Evolutionary conservation across 768 basidiomycete species (phyloP), one percentile per base, ranked within the genome.

Genomic region (Lyophyllum shimeji): DNA sequence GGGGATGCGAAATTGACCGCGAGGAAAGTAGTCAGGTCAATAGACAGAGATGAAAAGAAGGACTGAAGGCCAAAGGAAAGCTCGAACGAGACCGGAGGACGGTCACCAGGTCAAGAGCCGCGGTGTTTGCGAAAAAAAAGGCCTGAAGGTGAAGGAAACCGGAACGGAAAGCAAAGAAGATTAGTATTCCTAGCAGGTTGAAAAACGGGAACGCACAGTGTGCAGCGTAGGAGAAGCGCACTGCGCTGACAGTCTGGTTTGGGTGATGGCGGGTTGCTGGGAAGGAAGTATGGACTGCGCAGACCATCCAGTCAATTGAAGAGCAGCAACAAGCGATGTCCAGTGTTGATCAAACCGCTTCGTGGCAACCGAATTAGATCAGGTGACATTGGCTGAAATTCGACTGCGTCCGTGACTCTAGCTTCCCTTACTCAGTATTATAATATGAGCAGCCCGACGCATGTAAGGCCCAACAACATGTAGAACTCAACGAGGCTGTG

Each of bases 231-330:
- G 48, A 33, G 27, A 59, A 42, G 52, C 58, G 58, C 56, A 47
- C 60, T 64, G 58, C 60, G 53, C 60, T 64, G 47, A 43, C 12
- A 37, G 52, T 53, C 46, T 53, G 56, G 27, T 48, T 31, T 40
- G 46, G 52, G 39, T 40, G 46, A n/a, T 53, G 24, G 57, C 46
- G 29, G n/a, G 61, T 52, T 43, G 21, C 20, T 53, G 49, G 52
- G 51, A 37, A 44, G 21, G n/a, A n/a, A n/a, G n/a, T n/a, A n/a
- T n/a, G n/a, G n/a, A n/a, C n/a, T n/a, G 24, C 46, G 20, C 45
- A 50, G 49, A 56, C 49, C 55, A 53, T 54, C 46, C 46, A 63
- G 55, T 59, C 39, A 45, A 50, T 33, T 33, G 55, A 52, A 37
- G 34, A 34, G 37, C 52, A 52, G 46, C 53, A 56, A 53, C 45